phyloP scores from a whole-genome alignment of 2,329 filamentous ascomycete genomes.

The Claviceps sp. region DNA sequence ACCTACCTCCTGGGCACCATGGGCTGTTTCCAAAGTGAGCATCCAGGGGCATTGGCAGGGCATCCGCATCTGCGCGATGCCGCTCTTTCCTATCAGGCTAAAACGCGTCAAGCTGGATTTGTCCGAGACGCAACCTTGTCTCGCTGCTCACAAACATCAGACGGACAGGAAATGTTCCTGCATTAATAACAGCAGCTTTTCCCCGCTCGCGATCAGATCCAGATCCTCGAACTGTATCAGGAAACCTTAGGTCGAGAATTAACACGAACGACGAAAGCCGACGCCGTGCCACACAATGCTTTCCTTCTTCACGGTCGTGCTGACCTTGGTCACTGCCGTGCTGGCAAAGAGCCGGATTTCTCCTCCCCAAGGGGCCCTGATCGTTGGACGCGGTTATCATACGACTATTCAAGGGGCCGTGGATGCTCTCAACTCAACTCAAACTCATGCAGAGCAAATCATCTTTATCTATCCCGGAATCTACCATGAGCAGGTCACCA shows the following conservation, averaged over 20 bases:
- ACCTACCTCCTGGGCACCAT: too few species aligned
- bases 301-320: not conserved
- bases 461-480: slow-evolving; percentile 1
- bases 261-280: not conserved
- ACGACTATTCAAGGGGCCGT: not conserved
- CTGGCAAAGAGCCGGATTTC: not conserved
- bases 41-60: too few species aligned
- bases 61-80: not conserved
- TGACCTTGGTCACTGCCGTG: not conserved
- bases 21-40: too few species aligned
- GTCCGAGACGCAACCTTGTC: not conserved
- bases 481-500: not conserved
- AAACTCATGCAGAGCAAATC: not conserved
- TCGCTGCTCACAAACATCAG: not conserved
- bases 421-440: not conserved
- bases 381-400: not conserved
- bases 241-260: too few species aligned
- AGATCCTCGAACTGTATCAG: not conserved
- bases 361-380: not conserved
- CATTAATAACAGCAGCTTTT: not conserved
- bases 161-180: not conserved
- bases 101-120: not conserved
- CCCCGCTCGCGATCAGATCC: not conserved
- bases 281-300: not conserved
- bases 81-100: not conserved